phyloP scores from a whole-genome alignment of 208 protist genomes.

The Leishmania lainsoni region DNA sequence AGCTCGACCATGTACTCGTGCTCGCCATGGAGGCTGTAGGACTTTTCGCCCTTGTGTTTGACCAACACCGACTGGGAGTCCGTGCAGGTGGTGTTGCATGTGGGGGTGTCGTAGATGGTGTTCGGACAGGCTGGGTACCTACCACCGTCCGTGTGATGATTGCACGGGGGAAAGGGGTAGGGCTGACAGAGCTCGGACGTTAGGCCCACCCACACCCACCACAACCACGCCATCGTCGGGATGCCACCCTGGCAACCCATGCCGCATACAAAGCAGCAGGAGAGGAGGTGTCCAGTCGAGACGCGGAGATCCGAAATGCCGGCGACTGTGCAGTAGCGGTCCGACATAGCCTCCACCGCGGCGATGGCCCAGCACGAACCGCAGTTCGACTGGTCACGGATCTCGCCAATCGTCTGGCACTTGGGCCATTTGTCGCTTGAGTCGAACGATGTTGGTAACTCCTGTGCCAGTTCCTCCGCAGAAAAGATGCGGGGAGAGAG shows the following conservation, averaged over 20 bases:
- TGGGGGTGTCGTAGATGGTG: slow-evolving; percentile 74
- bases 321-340: slow-evolving; percentile 88
- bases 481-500: slow-evolving; percentile 53
- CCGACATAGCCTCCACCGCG: slow-evolving; percentile 79
- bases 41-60: slow-evolving; percentile 57
- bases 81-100: slow-evolving; percentile 71
- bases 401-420: slow-evolving; percentile 64
- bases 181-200: slow-evolving; percentile 78
- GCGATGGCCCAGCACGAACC: slow-evolving; percentile 93
- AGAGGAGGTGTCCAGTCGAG: slow-evolving; percentile 73
- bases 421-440: slow-evolving; percentile 59
- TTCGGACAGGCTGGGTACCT: slow-evolving; percentile 67
- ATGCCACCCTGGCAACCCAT: slow-evolving; percentile 86
- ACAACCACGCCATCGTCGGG: slow-evolving; percentile 70
- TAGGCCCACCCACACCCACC: slow-evolving; percentile 67
- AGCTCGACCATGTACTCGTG: slow-evolving; percentile 83
- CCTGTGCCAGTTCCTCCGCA: slow-evolving; percentile 37
- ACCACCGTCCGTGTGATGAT: slow-evolving; percentile 64
- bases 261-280: slow-evolving; percentile 81
- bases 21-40: slow-evolving; percentile 59
- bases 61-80: slow-evolving; percentile 27
- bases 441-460: slow-evolving; percentile 67
- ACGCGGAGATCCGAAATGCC: slow-evolving; percentile 60
- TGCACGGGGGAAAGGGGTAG: slow-evolving; percentile 80
- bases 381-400: slow-evolving; percentile 90